phyloP scores from a whole-genome alignment of 2,329 filamentous ascomycete species.

The Venturia asperata region DNA sequence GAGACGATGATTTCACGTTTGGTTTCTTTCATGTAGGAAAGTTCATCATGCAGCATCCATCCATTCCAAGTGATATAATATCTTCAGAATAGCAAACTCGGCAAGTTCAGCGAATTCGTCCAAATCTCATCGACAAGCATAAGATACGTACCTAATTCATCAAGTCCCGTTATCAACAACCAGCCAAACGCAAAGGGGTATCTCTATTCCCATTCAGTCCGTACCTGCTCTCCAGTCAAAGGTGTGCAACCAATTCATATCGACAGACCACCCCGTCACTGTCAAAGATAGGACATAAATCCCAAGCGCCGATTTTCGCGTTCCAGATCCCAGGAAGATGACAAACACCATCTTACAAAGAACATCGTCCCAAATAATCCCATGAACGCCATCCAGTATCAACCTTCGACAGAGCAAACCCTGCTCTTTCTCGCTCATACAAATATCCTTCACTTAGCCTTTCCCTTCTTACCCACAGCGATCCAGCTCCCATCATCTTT shows the following conservation, averaged over 20 bases:
- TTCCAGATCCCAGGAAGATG: neutral
- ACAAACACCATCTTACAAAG: neutral
- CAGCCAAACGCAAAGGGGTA: neutral
- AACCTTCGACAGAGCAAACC: neutral
- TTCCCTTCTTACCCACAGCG: slow-evolving; percentile 3
- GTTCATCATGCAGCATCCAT: no score
- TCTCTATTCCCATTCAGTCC: neutral
- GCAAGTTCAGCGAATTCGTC: no score
- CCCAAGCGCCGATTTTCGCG: neutral
- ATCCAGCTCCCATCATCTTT: neutral
- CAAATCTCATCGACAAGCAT: no score
- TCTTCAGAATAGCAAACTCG: no score
- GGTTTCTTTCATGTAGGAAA: no score
- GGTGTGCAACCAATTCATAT: no score
- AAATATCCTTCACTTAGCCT: neutral
- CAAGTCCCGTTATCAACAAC: neutral
- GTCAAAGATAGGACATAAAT: neutral
- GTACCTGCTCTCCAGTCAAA: no score
- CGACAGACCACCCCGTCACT: no score
- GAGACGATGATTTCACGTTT: no score
- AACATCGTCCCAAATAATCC: neutral
- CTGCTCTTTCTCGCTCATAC: no score
- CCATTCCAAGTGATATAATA: no score
- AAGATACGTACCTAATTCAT: no score
- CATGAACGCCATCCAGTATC: neutral